phyloP scores from a whole-genome alignment of 192 early-diverging fungal genomes.

The Globomyces pollinis-pini region DNA sequence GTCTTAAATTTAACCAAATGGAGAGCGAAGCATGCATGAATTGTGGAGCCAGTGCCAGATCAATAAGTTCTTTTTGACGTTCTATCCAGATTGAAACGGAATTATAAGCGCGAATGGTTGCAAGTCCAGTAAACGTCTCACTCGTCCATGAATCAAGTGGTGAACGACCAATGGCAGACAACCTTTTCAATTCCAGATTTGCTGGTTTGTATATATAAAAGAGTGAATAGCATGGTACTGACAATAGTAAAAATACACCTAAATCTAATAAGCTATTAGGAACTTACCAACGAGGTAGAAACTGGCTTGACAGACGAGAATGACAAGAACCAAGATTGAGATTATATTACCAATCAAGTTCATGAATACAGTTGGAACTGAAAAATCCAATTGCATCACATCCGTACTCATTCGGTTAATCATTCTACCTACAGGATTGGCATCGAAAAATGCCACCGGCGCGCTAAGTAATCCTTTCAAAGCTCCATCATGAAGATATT shows the following conservation, averaged over 20 bases:
- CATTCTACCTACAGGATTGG: constrained; percentile 57
- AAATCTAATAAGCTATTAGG: constrained; percentile 1
- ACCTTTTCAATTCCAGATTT: constrained; percentile 22
- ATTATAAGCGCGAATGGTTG: constrained; percentile 21
- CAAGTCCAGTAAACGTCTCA: constrained; percentile 23
- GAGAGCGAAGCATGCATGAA: constrained; percentile 6
- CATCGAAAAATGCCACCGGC: constrained; percentile 54
- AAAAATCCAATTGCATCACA: constrained; percentile 36
- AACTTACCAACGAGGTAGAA: constrained; percentile 8
- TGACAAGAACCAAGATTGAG: constrained; percentile 10
- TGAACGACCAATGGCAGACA: constrained; percentile 11
- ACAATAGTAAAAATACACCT: constrained; percentile 10
- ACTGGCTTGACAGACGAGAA: constrained; percentile 14
- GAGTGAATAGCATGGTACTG: constrained; percentile 22
- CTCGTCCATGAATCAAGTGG: constrained; percentile 22
- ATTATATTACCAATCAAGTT: constrained; percentile 3
- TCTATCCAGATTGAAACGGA: too few relatives aligned
- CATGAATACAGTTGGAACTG: constrained; percentile 26
- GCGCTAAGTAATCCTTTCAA: not conserved
- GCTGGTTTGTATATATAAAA: constrained; percentile 22
- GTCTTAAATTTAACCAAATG: constrained; percentile 14
- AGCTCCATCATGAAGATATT: constrained; percentile 49
- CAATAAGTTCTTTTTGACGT: constrained; percentile 2
- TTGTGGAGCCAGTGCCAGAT: constrained; percentile 6
- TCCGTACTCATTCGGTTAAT: constrained; percentile 53